A percentile compares a stretch with the other conserved stretches of the same genome.
phyloP scores from a whole-genome alignment of 2,329 filamentous ascomycete genomes.

The Conoideocrella luteorostrata region DNA sequence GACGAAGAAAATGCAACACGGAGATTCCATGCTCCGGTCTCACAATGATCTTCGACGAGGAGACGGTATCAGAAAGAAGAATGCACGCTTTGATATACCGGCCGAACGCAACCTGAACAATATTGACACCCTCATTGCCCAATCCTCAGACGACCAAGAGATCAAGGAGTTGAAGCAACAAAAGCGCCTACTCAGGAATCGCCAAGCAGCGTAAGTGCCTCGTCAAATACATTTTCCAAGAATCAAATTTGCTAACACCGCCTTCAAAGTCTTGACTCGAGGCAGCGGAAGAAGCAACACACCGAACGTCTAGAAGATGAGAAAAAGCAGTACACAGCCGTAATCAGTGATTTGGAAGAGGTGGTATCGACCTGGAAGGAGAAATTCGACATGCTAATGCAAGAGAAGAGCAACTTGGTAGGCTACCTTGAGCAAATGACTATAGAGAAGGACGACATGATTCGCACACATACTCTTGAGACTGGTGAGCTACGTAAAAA shows the following conservation, averaged over 20 bases:
- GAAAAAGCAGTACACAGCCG: slow-evolving; percentile 80
- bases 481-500: slow-evolving; percentile 89
- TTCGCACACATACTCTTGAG: slow-evolving; percentile 82
- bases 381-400: slow-evolving; percentile 63
- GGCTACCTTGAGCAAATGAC: slow-evolving; percentile 70
- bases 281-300: slow-evolving; percentile 96
- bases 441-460: slow-evolving; percentile 87
- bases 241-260: slow-evolving; percentile 11
- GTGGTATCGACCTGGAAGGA: slow-evolving; percentile 62
- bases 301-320: slow-evolving; percentile 95
- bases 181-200: slow-evolving; percentile 88
- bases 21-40: slow-evolving; percentile 63
- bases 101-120: slow-evolving; percentile 88
- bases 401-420: slow-evolving; percentile 67
- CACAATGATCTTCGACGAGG: slow-evolving; percentile 72
- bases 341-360: slow-evolving; percentile 74
- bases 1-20: slow-evolving; percentile 56
- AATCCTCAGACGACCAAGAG: slow-evolving; percentile 83
- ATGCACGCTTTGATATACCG: slow-evolving; percentile 94
- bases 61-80: slow-evolving; percentile 97
- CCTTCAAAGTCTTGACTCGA: slow-evolving; percentile 71
- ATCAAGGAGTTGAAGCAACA: slow-evolving; percentile 98
- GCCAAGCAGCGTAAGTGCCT: slow-evolving; percentile 83
- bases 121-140: slow-evolving; percentile 86
- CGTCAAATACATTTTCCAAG: too few species aligned